A percentile compares a stretch with the other conserved stretches of the same genome.
Conservation (phyloP, 2,329 filamentous ascomycete species). For the Lojkania enalia region DNA sequence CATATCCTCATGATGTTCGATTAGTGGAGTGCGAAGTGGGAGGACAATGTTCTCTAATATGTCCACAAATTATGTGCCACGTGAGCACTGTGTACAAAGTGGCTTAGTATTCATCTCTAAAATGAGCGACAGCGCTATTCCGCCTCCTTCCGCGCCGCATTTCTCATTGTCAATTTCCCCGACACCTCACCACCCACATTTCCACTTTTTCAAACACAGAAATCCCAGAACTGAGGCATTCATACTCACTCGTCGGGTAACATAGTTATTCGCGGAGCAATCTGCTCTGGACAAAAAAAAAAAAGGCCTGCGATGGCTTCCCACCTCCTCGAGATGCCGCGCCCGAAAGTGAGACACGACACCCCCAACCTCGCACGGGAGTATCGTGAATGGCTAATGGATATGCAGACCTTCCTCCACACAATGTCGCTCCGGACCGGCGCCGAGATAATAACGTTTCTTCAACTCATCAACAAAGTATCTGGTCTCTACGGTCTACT, state of each 20-base stretch:
- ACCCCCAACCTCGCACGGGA: background rate
- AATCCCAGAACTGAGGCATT: background rate
- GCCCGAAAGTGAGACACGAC: slow-evolving; percentile 38
- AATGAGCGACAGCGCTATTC: background rate
- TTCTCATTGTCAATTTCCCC: background rate
- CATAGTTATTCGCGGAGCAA: background rate
- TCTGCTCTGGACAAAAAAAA: background rate
- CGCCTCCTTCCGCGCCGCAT: slow-evolving; percentile 1
- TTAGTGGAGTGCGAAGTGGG: no score
- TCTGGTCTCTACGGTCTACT: slow-evolving; percentile 89
- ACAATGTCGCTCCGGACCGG: slow-evolving; percentile 85
- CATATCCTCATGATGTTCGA: no score
- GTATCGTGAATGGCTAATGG: slow-evolving; percentile 20
- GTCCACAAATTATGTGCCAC: background rate
- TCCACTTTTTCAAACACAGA: background rate
- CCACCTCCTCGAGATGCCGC: slow-evolving; percentile 43
- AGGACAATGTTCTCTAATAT: no score
- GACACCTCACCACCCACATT: background rate
- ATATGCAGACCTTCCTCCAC: slow-evolving; percentile 74
- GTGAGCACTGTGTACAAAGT: background rate
- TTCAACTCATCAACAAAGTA: slow-evolving; percentile 87
- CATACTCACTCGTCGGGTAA: background rate
- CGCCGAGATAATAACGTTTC: slow-evolving; percentile 79
- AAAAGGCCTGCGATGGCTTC: slow-evolving; percentile 35
- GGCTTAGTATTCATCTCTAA: background rate